A percentile compares a stretch with the other conserved stretches of the same genome.
phyloP scores from a whole-genome alignment of 108 stramenopile genomes.

The Cyclotella sp. region DNA sequence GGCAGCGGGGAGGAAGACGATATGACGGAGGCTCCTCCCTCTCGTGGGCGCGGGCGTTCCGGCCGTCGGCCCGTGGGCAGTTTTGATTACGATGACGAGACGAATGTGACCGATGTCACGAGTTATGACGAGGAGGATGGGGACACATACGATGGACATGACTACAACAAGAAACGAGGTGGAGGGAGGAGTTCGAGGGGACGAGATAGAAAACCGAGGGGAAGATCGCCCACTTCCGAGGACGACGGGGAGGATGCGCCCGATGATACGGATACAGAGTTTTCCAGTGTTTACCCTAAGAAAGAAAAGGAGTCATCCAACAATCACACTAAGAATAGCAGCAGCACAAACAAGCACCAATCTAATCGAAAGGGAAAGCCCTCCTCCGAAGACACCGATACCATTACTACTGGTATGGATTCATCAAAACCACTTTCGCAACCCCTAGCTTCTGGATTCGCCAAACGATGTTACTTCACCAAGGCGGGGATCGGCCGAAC shows the following conservation, averaged over 20 bases:
- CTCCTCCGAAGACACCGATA: conserved; percentile 16
- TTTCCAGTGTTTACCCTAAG: conserved; percentile 19
- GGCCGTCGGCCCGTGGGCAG: conserved; percentile 31
- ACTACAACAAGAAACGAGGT: conserved; percentile 9
- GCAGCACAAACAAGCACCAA: conserved; percentile 1
- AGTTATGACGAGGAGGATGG: conserved; percentile 43
- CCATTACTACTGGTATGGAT: conserved; percentile 7
- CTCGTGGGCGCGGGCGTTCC: neutral
- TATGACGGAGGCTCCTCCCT: conserved; percentile 13
- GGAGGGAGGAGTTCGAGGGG: conserved; percentile 13
- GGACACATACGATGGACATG: conserved; percentile 35
- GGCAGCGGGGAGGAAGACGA: conserved; percentile 30
- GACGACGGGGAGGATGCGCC: conserved; percentile 36
- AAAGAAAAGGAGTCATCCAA: conserved; percentile 5
- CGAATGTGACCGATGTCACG: conserved; percentile 39
- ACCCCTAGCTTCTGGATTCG: conserved; percentile 81
- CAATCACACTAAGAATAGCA: conserved; percentile 10
- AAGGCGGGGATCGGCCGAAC: conserved; percentile 83
- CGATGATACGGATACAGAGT: conserved; percentile 33
- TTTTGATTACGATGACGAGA: conserved; percentile 52
- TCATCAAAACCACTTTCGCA: conserved; percentile 42
- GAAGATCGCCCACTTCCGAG: conserved; percentile 20
- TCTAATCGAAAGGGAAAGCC: neutral
- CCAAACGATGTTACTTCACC: conserved; percentile 89
- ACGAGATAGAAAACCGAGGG: conserved; percentile 30